Percentiles rank a stretch among this genome's conserved stretches.
These are phyloP conservation scores for Amanita rubescens DNA, from an alignment of 768 basidiomycete genomes.

Conservation along the genomic window DNA sequence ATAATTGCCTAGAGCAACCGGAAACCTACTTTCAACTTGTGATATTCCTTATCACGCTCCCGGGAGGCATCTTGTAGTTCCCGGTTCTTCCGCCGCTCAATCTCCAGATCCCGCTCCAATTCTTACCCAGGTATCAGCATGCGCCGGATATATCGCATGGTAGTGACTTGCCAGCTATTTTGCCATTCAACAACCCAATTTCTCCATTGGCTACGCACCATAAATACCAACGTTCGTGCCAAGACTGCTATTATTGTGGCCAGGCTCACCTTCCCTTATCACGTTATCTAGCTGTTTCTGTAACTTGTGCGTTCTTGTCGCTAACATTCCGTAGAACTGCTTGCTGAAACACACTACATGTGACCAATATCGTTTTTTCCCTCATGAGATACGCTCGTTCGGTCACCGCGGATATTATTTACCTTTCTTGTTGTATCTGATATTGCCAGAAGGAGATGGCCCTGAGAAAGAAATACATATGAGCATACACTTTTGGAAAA, in stretches of 20 bases:
- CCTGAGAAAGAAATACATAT: slow-evolving; percentile 26
- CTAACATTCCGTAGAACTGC: slow-evolving; percentile 75
- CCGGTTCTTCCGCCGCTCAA: slow-evolving; percentile 66
- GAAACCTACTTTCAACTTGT: slow-evolving; percentile 63
- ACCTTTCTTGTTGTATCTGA: slow-evolving; percentile 84
- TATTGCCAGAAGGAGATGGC: slow-evolving; percentile 91
- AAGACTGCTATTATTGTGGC: not conserved
- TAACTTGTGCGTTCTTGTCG: slow-evolving; percentile 73
- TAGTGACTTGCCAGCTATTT: slow-evolving; percentile 46
- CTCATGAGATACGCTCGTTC: not conserved
- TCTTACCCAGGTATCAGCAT: slow-evolving; percentile 32
- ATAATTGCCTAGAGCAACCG: not conserved
- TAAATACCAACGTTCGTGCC: not conserved
- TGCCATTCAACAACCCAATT: slow-evolving; percentile 60
- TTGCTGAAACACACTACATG: slow-evolving; percentile 68
- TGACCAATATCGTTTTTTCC: slow-evolving; percentile 7
- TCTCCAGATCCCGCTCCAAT: slow-evolving; percentile 71
- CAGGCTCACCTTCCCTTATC: slow-evolving; percentile 70
- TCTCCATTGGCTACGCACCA: slow-evolving; percentile 61
- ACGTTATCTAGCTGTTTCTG: slow-evolving; percentile 86
- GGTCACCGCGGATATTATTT: slow-evolving; percentile 1
- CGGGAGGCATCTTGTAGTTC: slow-evolving; percentile 68
- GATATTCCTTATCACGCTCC: slow-evolving; percentile 82
- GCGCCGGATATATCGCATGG: not conserved
- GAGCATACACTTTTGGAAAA: not conserved